phyloP scores from a whole-genome alignment of 345 rosid species.

The Aquilaria malaccensis region DNA sequence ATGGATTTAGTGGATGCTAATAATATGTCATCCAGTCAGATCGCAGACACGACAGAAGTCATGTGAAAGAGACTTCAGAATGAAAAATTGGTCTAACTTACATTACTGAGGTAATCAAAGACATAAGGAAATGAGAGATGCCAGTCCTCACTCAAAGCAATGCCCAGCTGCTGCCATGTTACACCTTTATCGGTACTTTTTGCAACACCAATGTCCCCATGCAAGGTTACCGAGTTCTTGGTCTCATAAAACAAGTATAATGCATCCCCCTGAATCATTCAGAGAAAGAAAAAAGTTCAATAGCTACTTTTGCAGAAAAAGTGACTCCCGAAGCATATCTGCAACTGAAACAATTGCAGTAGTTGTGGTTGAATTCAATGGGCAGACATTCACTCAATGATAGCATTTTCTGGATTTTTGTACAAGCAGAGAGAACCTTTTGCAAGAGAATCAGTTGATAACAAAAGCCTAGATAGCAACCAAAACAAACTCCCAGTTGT shows the following conservation, averaged over 20 bases:
- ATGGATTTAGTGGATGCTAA: no score
- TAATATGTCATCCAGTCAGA: neutral
- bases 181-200: constrained; percentile 70
- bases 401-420: no score
- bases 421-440: no score
- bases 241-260: constrained; percentile 72
- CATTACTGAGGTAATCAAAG: constrained; percentile 56
- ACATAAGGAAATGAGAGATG: constrained; percentile 87
- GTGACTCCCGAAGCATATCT: neutral
- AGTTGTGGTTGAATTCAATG: neutral
- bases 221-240: constrained; percentile 59
- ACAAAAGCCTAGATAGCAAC: no score
- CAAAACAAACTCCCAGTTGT: no score
- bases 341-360: no score
- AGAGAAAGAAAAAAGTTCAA: neutral
- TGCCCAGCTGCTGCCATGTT: constrained; percentile 77
- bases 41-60: neutral
- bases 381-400: neutral
- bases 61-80: neutral
- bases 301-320: neutral
- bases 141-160: constrained; percentile 86
- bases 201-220: constrained; percentile 90
- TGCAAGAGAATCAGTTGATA: no score
- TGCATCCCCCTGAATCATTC: constrained; percentile 43
- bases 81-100: constrained; percentile 23